phyloP scores from a whole-genome alignment of 257 asterid species.

The Thymus quinquecostatus region DNA sequence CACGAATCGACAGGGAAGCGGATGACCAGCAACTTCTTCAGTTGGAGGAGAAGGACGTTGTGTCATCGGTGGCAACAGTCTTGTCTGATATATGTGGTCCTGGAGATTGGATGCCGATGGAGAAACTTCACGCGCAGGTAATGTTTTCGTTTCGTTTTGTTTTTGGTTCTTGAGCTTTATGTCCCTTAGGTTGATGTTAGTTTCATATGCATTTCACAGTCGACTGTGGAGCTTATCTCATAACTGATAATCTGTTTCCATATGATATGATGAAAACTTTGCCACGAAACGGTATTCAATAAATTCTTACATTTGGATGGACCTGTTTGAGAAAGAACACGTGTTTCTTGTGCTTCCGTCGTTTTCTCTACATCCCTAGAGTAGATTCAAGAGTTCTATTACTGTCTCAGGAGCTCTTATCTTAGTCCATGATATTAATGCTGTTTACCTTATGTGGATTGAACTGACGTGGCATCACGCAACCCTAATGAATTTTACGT shows the following conservation, averaged over 20 bases:
- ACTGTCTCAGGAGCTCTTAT: not conserved
- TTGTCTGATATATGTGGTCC: slow-evolving; percentile 95
- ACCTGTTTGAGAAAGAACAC: too few relatives aligned
- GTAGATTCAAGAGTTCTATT: not conserved
- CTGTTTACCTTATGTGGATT: not conserved
- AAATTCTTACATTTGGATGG: too few relatives aligned
- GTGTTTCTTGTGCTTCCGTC: not conserved
- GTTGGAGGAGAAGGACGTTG: slow-evolving; percentile 90
- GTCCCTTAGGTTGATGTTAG: not conserved
- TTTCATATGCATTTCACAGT: not conserved
- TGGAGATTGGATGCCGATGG: slow-evolving; percentile 99
- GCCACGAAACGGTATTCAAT: not conserved
- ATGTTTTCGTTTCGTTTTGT: not conserved
- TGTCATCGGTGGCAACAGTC: slow-evolving; percentile 87
- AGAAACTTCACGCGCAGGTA: slow-evolving; percentile 89
- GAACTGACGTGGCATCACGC: too few relatives aligned
- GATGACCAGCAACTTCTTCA: slow-evolving; percentile 85
- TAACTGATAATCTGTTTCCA: not conserved
- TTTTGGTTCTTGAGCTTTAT: not conserved
- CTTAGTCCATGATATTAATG: not conserved
- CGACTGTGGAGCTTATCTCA: not conserved
- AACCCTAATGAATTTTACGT: not conserved
- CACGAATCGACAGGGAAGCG: slow-evolving; percentile 73
- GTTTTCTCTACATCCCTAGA: not conserved
- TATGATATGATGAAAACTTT: not conserved